Conservation (phyloP, 2,329 filamentous ascomycete species). For the Aspergillus chevalieri region DNA sequence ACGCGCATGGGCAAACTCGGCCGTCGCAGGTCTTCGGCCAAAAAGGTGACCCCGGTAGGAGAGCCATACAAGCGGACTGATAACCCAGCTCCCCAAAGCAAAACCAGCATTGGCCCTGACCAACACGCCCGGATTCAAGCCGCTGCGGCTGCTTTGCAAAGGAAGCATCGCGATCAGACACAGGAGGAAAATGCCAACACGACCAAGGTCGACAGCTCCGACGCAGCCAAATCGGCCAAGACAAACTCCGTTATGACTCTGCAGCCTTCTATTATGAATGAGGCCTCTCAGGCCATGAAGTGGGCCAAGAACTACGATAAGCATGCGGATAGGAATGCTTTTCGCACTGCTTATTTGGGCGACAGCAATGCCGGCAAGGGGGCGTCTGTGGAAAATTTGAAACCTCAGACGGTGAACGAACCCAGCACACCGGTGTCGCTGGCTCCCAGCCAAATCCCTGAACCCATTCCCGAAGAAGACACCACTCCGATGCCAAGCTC, state of each 20-base stretch:
- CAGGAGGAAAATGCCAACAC: slow-evolving; percentile 38
- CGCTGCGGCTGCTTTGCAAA: slow-evolving; percentile 77
- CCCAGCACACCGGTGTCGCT: slow-evolving; percentile 15
- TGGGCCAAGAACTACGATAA: slow-evolving; percentile 93
- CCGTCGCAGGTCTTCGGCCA: slow-evolving; percentile 65
- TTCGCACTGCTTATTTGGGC: slow-evolving; percentile 78
- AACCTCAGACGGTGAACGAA: slow-evolving; percentile 29
- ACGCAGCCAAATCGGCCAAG: slow-evolving; percentile 57
- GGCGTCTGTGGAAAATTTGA: slow-evolving; percentile 42
- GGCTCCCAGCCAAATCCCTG: slow-evolving; percentile 21
- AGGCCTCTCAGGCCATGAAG: slow-evolving; percentile 89
- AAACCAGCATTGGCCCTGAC: slow-evolving; percentile 78
- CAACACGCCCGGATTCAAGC: slow-evolving; percentile 91
- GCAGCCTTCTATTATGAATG: slow-evolving; percentile 74
- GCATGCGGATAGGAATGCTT: slow-evolving; percentile 66
- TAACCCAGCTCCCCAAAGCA: slow-evolving; percentile 57
- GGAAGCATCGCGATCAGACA: slow-evolving; percentile 58
- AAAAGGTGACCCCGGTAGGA: slow-evolving; percentile 46
- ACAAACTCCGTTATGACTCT: slow-evolving; percentile 86
- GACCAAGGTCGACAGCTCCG: slow-evolving; percentile 50
- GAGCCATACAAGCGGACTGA: slow-evolving; percentile 49
- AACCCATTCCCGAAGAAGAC: slow-evolving; percentile 29
- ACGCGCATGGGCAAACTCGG: slow-evolving; percentile 63
- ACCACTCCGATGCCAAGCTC: slow-evolving; percentile 19
- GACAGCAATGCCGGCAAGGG: slow-evolving; percentile 68